Evolutionary conservation across 2,329 filamentous ascomycete species (phyloP), one percentile per base, ranked within the genome.

Genomic region (Hypoxylon sp.): DNA sequence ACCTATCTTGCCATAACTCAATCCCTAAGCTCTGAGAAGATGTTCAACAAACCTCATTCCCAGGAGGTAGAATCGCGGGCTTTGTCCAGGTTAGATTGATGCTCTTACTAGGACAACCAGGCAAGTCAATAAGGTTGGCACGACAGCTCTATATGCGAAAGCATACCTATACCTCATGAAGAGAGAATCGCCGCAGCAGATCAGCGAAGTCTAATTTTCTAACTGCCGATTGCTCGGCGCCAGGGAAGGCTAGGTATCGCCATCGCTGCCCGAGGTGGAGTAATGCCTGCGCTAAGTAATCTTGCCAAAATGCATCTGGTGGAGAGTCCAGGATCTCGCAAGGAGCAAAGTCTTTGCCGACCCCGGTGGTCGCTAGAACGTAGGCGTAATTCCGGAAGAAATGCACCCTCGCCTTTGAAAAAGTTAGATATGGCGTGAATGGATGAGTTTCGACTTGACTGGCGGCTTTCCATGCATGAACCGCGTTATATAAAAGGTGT

Each of bases 401-500:
- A 5, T 29, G 48, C n/a, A 54, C 35, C 6, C 63, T 33, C 2
- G 53, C 55, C 39, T 47, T 44, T 14, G 66, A 69, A 37, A 68
- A 71, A 9, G 57, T 54, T 31, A 35, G 19, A 31, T 52, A 69
- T 5, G 68, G 58, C 31, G 37, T 55, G 19, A 67, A 69, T 3
- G 1, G 48, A 31, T 66, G 62, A n/a, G n/a, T 42, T 9, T 57
- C 35, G 35, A 37, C 33, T 6, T 31, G 9, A 19, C 33, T 58
- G 2, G 48, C 65, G 6, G 66, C 66, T n/a, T 50, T 11, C 66
- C 66, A 71, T 3, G 48, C 54, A 4, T 59, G 26, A 2, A 62
- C 53, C 9, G 68, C 68, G 11, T 70, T 69, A 54, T 60, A 65
- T 14, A 70, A 26, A 13, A 70, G 39, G 19, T 70, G 66, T 1